Evolutionary conservation across 352 stramenopile genomes (phyloP).

Genomic region (Phytophthora cactorum): DNA sequence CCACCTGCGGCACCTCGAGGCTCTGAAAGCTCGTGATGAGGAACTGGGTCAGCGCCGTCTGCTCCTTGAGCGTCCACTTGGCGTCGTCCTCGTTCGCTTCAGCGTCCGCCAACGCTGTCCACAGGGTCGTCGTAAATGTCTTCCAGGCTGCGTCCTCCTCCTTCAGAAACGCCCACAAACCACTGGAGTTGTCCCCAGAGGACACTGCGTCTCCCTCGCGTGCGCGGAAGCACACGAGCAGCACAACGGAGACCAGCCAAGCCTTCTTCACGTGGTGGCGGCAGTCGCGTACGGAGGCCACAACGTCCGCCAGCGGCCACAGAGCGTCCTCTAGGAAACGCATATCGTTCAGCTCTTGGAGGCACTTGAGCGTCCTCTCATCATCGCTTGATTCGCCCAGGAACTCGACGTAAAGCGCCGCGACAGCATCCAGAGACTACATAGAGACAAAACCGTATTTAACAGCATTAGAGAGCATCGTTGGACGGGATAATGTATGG

Average conservation of each 20-base stretch:
- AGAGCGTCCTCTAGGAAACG: conserved; percentile 63
- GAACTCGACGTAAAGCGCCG: conserved; percentile 44
- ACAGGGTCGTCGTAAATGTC: conserved; percentile 46
- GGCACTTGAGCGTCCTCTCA: conserved; percentile 20
- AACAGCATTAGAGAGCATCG: conserved; percentile 7
- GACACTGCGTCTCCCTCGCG: conserved; percentile 8
- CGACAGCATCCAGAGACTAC: conserved; percentile 40
- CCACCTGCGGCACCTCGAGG: conserved; percentile 60
- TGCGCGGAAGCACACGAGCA: conserved; percentile 45
- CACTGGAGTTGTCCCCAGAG: neutral
- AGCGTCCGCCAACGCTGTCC: conserved; percentile 29
- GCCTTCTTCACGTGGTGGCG: conserved; percentile 48
- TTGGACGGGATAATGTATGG: neutral
- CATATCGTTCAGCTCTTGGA: conserved; percentile 38
- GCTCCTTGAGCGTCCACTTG: conserved; percentile 61
- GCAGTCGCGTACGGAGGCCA: conserved; percentile 23
- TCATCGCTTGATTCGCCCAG: conserved; percentile 32
- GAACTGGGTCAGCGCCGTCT: conserved; percentile 63
- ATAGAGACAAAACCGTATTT: neutral
- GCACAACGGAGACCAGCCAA: conserved; percentile 52
- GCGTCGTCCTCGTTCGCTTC: conserved; percentile 24
- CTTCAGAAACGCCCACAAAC: conserved; percentile 34
- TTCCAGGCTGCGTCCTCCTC: conserved; percentile 40
- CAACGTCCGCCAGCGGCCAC: conserved; percentile 43
- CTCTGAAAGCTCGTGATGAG: conserved; percentile 65